Evolutionary conservation across 208 protist genomes (phyloP), one percentile per base, ranked within the genome.

Genomic region (Trichomonas gallinae): DNA sequence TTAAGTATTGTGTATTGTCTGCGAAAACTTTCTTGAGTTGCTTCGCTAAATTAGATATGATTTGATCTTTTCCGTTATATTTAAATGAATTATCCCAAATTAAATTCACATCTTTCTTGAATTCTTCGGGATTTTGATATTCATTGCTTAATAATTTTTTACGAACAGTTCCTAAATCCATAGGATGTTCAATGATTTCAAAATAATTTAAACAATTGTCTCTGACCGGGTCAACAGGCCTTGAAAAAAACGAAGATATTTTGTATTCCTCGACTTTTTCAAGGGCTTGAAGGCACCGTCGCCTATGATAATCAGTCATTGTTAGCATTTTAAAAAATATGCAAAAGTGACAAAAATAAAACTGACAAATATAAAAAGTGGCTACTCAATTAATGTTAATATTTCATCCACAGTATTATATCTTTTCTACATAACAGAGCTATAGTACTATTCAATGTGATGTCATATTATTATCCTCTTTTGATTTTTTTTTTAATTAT

Each of bases 191-290:
- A 17, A 93, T 93, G n/a, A 51, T 51, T 38, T 93, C 44, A n/a
- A 93, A 93, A 51, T 93, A 93, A 51, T 93, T 48, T 51, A 42
- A 38, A 15, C 87, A 93, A n/a, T 93, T 23, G 51, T 93, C 87
- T 0, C 23, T 0, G 10, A 51, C 87, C 8, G 87, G 87, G 51
- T 93, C 87, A 26, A 93, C 87, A 17, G 87, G 87, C 21, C 45
- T 1, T 15, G 87, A 48, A 93, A 93, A 93, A 9, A 93, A 48
- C 26, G 26, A 38, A 26, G 87, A 93, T 46, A 48, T 51, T 51
- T 48, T 51, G 26, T 93, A 51, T 51, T 10, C 26, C 10, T 48
- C 13, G 6, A 93, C 4, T 36, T 48, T 38, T 34, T 93, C 44
- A 34, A 93, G 42, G 6, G 44, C 36, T 15, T 23, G 17, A 6